A percentile compares a stretch with the other conserved stretches of the same genome.
Conservation (phyloP, 192 early-diverging fungal genomes). For the Rhizoclosmatium globosum region DNA sequence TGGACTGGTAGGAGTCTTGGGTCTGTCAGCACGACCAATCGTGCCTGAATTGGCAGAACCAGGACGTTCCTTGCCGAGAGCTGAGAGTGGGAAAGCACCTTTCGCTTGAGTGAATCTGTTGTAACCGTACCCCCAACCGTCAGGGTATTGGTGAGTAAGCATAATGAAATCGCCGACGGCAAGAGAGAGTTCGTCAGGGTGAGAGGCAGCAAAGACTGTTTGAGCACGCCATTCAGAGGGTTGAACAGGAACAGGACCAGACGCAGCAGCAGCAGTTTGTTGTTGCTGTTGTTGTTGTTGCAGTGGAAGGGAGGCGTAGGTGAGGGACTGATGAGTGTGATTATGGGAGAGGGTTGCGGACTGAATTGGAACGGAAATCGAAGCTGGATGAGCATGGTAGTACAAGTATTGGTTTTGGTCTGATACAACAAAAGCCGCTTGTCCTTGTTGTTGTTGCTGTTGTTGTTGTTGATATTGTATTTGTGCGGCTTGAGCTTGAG, state of each 20-base stretch:
- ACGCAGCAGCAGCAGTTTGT: not conserved
- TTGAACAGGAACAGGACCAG: not conserved
- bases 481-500: not conserved
- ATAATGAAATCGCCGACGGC: not conserved
- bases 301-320: not conserved
- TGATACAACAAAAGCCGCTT: no score
- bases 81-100: slow-evolving; percentile 46
- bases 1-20: not conserved
- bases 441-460: not conserved
- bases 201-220: not conserved
- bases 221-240: not conserved
- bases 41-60: not conserved
- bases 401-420: not conserved
- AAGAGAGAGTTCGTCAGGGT: not conserved
- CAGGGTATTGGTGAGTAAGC: slow-evolving; percentile 42
- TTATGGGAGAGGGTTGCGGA: not conserved
- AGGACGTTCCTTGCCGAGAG: slow-evolving; percentile 22
- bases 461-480: not conserved
- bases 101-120: slow-evolving; percentile 20
- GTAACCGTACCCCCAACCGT: slow-evolving; percentile 47
- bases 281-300: not conserved
- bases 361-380: not conserved
- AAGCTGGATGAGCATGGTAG: not conserved
- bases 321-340: not conserved
- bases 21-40: not conserved